Evolutionary conservation across 805 yeast species (phyloP).

Genomic region (Metschnikowia henanensis): DNA sequence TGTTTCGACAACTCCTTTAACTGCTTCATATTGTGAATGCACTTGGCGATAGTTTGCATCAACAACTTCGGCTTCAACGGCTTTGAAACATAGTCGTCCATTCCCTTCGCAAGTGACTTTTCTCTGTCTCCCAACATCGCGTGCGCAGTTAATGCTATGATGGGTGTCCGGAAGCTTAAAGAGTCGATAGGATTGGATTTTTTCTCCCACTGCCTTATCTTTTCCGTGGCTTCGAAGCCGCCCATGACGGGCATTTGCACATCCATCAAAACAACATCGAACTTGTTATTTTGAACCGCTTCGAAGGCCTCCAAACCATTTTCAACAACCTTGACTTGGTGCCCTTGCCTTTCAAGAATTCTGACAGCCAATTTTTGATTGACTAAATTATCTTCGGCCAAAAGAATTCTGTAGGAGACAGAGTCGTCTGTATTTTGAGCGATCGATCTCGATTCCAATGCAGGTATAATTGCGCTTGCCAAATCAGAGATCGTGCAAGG

Average conservation of each 20-base stretch:
- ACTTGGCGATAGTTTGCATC: slow-evolving; percentile 82
- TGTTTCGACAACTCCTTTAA: slow-evolving; percentile 55
- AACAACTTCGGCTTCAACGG: slow-evolving; percentile 82
- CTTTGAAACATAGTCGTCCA: slow-evolving; percentile 90
- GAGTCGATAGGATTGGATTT: slow-evolving; percentile 73
- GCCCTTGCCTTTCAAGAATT: slow-evolving; percentile 84
- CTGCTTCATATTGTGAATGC: slow-evolving; percentile 69
- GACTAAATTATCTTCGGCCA: slow-evolving; percentile 92
- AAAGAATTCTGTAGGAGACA: slow-evolving; percentile 53
- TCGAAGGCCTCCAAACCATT: slow-evolving; percentile 92
- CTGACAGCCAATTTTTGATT: slow-evolving; percentile 92
- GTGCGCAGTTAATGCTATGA: slow-evolving; percentile 88
- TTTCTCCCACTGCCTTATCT: slow-evolving; percentile 61
- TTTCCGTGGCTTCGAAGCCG: slow-evolving; percentile 80
- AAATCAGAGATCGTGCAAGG: slow-evolving; percentile 55
- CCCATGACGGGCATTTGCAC: slow-evolving; percentile 96
- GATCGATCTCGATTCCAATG: slow-evolving; percentile 51
- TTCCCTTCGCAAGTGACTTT: slow-evolving; percentile 80
- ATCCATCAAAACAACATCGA: slow-evolving; percentile 89
- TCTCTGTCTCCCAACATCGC: slow-evolving; percentile 95
- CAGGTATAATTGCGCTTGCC: slow-evolving; percentile 66
- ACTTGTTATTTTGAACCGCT: slow-evolving; percentile 53
- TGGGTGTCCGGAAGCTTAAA: slow-evolving; percentile 75
- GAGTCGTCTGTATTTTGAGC: slow-evolving; percentile 54
- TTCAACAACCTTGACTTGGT: slow-evolving; percentile 71